Evolutionary conservation across 139 green algal genomes (phyloP), one percentile per base, ranked within the genome.

Genomic region (Coelastrella sp.): DNA sequence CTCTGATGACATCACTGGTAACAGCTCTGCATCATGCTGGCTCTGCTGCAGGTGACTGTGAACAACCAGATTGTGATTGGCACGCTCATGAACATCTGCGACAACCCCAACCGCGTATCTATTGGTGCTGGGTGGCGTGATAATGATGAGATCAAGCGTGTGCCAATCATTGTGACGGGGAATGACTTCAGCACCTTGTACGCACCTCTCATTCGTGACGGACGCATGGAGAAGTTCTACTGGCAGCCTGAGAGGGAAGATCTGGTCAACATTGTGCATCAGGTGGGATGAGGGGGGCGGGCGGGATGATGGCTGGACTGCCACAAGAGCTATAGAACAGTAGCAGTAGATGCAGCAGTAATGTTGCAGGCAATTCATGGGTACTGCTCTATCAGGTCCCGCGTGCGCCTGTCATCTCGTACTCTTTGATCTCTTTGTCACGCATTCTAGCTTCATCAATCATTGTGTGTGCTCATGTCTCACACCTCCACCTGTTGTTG

Each of bases 41-140:
- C n/a, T n/a, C n/a, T n/a, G n/a, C n/a, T n/a, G n/a, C 73, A 94
- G 89, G 50, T 90, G 13, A 98, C 95, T 19, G 95, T 98, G 19
- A 98, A 98, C 92, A 97, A 96, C 85, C 96, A 98, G 90, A 98
- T 98, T 72, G 95, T 98, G 27, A 87, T 94, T 13, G 94, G 92
- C 45, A 98, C 95, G 4, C 87, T 98, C 3, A 98, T 98, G 93
- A 97, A 96, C 92, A 92, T 98, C 9, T 97, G 93, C 63, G 96
- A 98, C 89, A 87, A 96, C 89, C 96, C 96, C 69, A 96, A 94
- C 43, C 45, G 64, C 4, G 94, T 97, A 0, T 88, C 41, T 37
- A 67, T 93, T 0, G 90, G 90, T 25, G 67, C 92, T 66, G 89
- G 91, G 23, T 98, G 95, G 95, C 84, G 89, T 34, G 86, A 91